phyloP scores from a whole-genome alignment of 805 yeast species.

The Pichia manshurica region DNA sequence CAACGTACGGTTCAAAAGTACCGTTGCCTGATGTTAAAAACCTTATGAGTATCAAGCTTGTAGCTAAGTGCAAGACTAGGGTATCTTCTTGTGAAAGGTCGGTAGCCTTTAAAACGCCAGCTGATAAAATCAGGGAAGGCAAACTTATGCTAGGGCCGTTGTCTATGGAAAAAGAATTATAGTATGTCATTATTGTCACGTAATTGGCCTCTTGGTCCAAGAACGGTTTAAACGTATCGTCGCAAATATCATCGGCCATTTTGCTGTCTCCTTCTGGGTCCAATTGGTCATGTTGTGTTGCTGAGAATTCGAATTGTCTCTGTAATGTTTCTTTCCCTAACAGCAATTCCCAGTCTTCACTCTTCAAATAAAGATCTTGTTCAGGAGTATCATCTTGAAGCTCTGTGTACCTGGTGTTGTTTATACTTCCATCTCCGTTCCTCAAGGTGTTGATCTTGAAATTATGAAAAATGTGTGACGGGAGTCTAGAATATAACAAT shows the following conservation, averaged over 20 bases:
- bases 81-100: constrained; percentile 24
- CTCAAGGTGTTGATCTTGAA: constrained; percentile 13
- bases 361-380: too few relatives aligned
- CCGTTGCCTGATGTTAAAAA: neutral
- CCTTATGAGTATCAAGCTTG: neutral
- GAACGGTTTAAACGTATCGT: constrained; percentile 2
- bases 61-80: constrained; percentile 13
- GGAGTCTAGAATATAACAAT: constrained; percentile 5
- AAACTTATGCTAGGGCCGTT: constrained; percentile 17
- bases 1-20: neutral
- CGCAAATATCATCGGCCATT: constrained; percentile 1
- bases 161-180: constrained; percentile 24
- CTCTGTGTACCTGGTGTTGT: neutral
- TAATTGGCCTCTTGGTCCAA: neutral
- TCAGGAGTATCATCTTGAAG: neutral
- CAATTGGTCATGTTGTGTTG: neutral
- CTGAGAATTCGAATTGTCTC: neutral
- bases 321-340: neutral
- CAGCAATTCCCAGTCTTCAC: neutral
- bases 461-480: neutral
- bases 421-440: constrained; percentile 16
- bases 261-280: neutral
- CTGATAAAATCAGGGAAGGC: constrained; percentile 20
- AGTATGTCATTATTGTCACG: constrained; percentile 15
- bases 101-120: constrained; percentile 23